Conservation (phyloP, 495 filamentous ascomycete genomes). For the Penicillium bialowiezense region DNA sequence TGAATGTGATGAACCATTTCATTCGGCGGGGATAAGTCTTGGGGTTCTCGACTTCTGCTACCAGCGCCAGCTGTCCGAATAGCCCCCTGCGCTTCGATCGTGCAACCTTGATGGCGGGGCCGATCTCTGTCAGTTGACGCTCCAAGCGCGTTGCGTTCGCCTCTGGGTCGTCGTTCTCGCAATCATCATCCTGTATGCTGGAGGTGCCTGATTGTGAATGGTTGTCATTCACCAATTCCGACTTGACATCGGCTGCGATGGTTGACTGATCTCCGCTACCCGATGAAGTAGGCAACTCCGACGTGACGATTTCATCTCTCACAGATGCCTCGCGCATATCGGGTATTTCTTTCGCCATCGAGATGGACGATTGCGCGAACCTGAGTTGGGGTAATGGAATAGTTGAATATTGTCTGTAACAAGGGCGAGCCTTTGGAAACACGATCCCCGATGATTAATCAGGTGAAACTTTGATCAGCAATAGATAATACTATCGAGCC, state of each 20-base stretch:
- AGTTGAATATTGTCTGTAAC: background rate
- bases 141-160: constrained; percentile 2
- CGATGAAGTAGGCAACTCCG: constrained; percentile 1
- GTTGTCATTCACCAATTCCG: constrained; percentile 6
- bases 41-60: constrained; percentile 80
- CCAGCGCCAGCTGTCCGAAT: constrained; percentile 64
- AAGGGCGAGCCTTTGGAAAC: background rate
- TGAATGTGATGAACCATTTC: constrained; percentile 85
- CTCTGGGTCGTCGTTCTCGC: constrained; percentile 24
- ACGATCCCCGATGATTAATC: background rate
- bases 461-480: background rate
- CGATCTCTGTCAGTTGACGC: constrained; percentile 25
- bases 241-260: background rate
- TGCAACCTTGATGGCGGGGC: constrained; percentile 49
- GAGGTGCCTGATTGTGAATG: constrained; percentile 13
- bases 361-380: background rate
- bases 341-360: background rate
- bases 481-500: background rate
- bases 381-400: background rate
- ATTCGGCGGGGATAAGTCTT: constrained; percentile 65
- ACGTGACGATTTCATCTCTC: background rate
- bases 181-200: constrained; percentile 6
- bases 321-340: constrained; percentile 4
- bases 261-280: constrained; percentile 4
- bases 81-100: constrained; percentile 69